Percentiles rank a stretch among this genome's conserved stretches.
These are phyloP conservation scores for Pyrenophora teres DNA, from an alignment of 2,329 filamentous ascomycete genomes.

Conservation along the genomic window DNA sequence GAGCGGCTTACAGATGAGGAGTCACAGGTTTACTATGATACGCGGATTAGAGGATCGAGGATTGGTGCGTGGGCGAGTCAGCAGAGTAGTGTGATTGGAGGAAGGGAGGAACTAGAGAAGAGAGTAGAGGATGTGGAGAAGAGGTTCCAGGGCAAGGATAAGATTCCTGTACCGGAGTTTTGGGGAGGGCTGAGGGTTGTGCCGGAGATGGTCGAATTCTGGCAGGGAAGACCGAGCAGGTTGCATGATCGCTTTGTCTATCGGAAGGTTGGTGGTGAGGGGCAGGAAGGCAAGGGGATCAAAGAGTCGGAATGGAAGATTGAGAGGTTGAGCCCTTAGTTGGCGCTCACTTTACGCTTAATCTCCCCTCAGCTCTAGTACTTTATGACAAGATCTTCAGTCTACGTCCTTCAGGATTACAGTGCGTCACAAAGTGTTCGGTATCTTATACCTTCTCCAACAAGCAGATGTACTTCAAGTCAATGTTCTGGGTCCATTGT, in stretches of 20 bases:
- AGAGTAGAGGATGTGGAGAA: conserved; percentile 78
- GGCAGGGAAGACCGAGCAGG: conserved; percentile 87
- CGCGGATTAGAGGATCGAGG: conserved; percentile 74
- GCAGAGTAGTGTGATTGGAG: conserved; percentile 77
- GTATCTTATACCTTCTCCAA: too few relatives aligned
- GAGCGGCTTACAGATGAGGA: conserved; percentile 71
- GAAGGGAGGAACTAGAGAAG: conserved; percentile 72
- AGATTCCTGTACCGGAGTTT: conserved; percentile 89
- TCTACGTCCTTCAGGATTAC: too few relatives aligned
- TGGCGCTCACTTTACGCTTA: too few relatives aligned
- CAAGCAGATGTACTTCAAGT: too few relatives aligned
- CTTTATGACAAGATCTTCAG: too few relatives aligned
- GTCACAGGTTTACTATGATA: conserved; percentile 69
- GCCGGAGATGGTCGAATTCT: conserved; percentile 90
- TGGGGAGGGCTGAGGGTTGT: conserved; percentile 91
- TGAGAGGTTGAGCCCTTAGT: conserved; percentile 72
- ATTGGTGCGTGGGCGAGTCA: conserved; percentile 92
- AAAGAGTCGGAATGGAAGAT: conserved; percentile 61
- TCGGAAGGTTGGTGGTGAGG: conserved; percentile 58
- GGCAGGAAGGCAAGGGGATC: conserved; percentile 10
- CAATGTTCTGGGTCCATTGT: too few relatives aligned
- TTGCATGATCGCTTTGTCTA: conserved; percentile 95
- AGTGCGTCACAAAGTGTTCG: too few relatives aligned
- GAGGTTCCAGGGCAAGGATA: conserved; percentile 73
- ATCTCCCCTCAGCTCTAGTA: too few relatives aligned